Percentiles rank a stretch among this genome's conserved stretches.
Conservation (phyloP, 345 rosid genomes). For the Euphorbia lathyris region DNA sequence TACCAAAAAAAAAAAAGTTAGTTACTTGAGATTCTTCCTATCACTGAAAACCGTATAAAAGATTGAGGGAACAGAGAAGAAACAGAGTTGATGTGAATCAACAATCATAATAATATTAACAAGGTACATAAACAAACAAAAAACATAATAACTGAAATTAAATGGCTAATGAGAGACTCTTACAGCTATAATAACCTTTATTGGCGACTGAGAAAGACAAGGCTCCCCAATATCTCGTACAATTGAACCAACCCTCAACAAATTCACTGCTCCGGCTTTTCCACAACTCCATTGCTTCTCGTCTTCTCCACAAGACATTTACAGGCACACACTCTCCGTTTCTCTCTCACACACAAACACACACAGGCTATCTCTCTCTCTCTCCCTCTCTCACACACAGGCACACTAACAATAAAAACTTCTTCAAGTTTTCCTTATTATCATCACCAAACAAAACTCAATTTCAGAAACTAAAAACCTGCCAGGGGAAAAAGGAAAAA, state of each 20-base stretch:
- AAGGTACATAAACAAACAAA: not conserved
- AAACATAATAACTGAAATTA: not conserved
- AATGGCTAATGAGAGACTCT: slow-evolving; percentile 29
- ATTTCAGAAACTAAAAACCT: slow-evolving; percentile 15
- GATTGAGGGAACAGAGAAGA: not conserved
- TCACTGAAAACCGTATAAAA: not conserved
- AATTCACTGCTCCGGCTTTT: slow-evolving; percentile 52
- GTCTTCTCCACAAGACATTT: slow-evolving; percentile 59
- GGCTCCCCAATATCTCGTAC: slow-evolving; percentile 85
- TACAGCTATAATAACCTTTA: slow-evolving; percentile 69
- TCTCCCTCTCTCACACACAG: slow-evolving; percentile 18
- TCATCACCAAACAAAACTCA: slow-evolving; percentile 28
- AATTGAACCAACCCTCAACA: slow-evolving; percentile 66
- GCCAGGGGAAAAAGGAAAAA: too few relatives aligned
- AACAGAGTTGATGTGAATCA: not conserved
- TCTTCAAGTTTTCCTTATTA: slow-evolving; percentile 15
- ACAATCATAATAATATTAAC: not conserved
- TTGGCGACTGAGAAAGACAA: slow-evolving; percentile 65
- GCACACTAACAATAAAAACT: slow-evolving; percentile 22
- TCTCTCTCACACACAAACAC: slow-evolving; percentile 21
- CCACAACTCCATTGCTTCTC: slow-evolving; percentile 68
- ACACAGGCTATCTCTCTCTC: slow-evolving; percentile 15
- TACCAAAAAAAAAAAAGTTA: not conserved
- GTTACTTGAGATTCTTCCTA: too few relatives aligned
- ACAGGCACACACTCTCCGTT: slow-evolving; percentile 24